phyloP scores from a whole-genome alignment of 2,329 filamentous ascomycete genomes.

The Fusarium udum region DNA sequence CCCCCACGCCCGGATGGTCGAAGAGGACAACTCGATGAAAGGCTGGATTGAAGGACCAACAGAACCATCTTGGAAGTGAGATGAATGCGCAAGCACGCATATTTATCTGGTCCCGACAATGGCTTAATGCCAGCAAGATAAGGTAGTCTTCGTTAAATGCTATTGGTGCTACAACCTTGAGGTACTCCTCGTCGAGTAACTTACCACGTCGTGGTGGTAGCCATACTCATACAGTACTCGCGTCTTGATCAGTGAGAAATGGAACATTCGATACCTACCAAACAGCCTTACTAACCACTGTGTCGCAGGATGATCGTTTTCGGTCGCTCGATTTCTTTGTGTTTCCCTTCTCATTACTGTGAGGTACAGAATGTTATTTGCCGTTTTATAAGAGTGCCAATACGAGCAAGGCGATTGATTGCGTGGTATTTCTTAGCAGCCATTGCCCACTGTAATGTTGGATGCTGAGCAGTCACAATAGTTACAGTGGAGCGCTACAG shows the following conservation, averaged over 20 bases:
- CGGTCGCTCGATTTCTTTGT: background rate
- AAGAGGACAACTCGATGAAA: background rate
- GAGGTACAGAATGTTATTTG: background rate
- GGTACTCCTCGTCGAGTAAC: background rate
- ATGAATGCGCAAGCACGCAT: background rate
- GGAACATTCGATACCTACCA: background rate
- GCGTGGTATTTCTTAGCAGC: background rate
- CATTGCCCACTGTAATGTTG: background rate
- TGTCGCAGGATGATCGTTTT: background rate
- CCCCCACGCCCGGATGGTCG: background rate
- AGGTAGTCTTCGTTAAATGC: background rate
- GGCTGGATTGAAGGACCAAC: background rate
- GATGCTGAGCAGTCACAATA: no score
- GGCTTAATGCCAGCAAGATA: background rate
- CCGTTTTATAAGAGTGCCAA: background rate
- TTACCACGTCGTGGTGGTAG: background rate
- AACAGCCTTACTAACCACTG: background rate
- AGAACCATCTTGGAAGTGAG: background rate
- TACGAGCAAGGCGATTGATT: background rate
- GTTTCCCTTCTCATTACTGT: background rate
- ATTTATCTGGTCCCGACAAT: background rate
- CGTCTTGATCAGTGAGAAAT: background rate
- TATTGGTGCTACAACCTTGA: background rate
- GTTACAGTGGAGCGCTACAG: no score
- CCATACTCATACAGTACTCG: background rate